Evolutionary conservation across 371 early-diverging fungal species (phyloP).

Genomic region (Funneliformis caledonium): DNA sequence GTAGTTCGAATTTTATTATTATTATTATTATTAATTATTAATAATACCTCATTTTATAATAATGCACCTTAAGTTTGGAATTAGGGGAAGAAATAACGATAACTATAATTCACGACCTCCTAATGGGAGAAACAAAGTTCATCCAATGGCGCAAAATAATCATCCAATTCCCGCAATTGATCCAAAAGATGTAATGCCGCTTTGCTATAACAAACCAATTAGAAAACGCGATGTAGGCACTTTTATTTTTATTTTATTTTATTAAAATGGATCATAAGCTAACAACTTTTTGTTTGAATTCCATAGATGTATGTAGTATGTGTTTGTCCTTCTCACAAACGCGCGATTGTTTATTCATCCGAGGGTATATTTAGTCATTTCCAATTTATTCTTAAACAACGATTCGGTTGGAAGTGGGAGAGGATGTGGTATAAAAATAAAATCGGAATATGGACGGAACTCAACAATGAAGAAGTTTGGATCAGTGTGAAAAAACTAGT

Average conservation of each 20-base stretch:
- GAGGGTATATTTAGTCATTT: conserved; percentile 20
- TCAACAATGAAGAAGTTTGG: background rate
- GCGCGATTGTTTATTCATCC: background rate
- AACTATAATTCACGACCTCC: background rate
- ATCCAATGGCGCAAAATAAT: background rate
- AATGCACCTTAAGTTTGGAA: background rate
- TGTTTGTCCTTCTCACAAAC: conserved; percentile 9
- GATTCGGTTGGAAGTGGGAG: conserved; percentile 28
- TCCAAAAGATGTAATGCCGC: background rate
- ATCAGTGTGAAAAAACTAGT: background rate
- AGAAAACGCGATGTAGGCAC: background rate
- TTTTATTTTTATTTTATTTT: background rate
- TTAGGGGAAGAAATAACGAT: background rate
- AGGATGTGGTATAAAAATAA: conserved; percentile 26
- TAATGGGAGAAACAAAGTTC: background rate
- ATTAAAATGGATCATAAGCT: too few species aligned
- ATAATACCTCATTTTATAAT: background rate
- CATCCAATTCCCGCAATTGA: background rate
- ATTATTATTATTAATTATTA: too few species aligned
- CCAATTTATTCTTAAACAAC: background rate
- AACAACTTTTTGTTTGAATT: background rate
- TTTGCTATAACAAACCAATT: background rate
- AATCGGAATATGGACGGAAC: background rate
- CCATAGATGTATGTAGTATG: conserved; percentile 7
- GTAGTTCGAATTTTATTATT: too few species aligned